Evolutionary conservation across 2,329 filamentous ascomycete species (phyloP), one percentile per base, ranked within the genome.

Genomic region (Colletotrichum theobromicola): DNA sequence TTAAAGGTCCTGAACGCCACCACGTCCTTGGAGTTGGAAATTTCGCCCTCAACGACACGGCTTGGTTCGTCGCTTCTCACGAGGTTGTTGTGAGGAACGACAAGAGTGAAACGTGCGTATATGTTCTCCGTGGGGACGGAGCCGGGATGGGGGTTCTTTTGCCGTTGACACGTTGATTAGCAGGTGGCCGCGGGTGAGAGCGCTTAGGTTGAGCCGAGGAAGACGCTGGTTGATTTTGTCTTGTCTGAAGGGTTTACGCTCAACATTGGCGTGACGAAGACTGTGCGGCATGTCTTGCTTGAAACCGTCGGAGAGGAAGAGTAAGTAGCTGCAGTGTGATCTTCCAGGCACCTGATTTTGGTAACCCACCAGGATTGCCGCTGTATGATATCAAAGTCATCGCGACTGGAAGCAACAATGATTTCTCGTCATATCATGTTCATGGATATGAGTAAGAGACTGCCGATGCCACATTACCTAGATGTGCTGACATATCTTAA

Each of bases 31-130:
- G 80, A 81, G 15, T 83, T 6, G 81, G 83, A 24, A 85, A 83
- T 74, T 81, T 88, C 32, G 80, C 81, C 8, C 83, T 88, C 71
- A 88, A 88, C 71, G 86, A 88, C 72, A 87, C 85, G 3, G 80
- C 81, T 32, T 77, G 84, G 73, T 84, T 87, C 70, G 78, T 79
- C 28, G 76, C 70, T 42, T 76, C 77, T 15, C 76, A 78, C 72
- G 67, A 77, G 6, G 61, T 80, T n/a, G 74, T 69, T 57, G 80
- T 87, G 69, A 82, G 79, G 42, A 87, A 87, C 76, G 79, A 79
- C 8, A 84, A 80, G 30, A 76, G 77, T 26, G 76, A 79, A 77
- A 80, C 10, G 78, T 83, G 24, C 77, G 30, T 86, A 86, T 78
- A 80, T 75, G 16, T 75, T 80, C 58, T 69, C 77, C 0, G 66